Percentiles rank a stretch among this genome's conserved stretches.
These are phyloP conservation scores for Lactarius trivialis DNA, from an alignment of 768 basidiomycete species.

Conservation along the genomic window DNA sequence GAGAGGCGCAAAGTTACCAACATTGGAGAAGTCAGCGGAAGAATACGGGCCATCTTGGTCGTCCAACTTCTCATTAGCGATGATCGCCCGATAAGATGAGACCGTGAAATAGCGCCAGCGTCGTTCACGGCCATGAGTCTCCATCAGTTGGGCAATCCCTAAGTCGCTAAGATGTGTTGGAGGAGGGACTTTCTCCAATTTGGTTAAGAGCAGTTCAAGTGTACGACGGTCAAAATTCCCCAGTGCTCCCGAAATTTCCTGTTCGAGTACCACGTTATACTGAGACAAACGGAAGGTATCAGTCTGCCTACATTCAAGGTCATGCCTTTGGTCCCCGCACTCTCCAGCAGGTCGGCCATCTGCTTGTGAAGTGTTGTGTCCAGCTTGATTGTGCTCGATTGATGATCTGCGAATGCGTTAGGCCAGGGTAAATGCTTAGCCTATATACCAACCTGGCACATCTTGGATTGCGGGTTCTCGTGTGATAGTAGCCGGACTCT, in stretches of 20 bases:
- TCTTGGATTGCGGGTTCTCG: slow-evolving; percentile 22
- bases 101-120: slow-evolving; percentile 80
- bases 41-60: slow-evolving; percentile 38
- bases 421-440: background rate
- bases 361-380: slow-evolving; percentile 74
- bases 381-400: slow-evolving; percentile 36
- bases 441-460: slow-evolving; percentile 28
- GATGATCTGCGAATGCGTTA: slow-evolving; percentile 2
- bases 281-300: background rate
- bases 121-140: slow-evolving; percentile 79
- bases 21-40: slow-evolving; percentile 42
- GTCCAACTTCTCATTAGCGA: slow-evolving; percentile 60
- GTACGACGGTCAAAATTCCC: slow-evolving; percentile 74
- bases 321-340: slow-evolving; percentile 60
- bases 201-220: slow-evolving; percentile 70
- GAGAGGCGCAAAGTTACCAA: slow-evolving; percentile 48
- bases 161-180: slow-evolving; percentile 71
- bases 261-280: background rate
- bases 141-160: slow-evolving; percentile 64
- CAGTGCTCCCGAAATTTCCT: slow-evolving; percentile 61
- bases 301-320: slow-evolving; percentile 53
- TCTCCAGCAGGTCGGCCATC: slow-evolving; percentile 65
- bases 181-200: slow-evolving; percentile 55
- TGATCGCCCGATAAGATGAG: slow-evolving; percentile 56
- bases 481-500: slow-evolving; percentile 16